These are phyloP conservation scores for Teratosphaeria gauchensis DNA, from an alignment of 2,329 filamentous ascomycete genomes.

Conservation along the genomic window DNA sequence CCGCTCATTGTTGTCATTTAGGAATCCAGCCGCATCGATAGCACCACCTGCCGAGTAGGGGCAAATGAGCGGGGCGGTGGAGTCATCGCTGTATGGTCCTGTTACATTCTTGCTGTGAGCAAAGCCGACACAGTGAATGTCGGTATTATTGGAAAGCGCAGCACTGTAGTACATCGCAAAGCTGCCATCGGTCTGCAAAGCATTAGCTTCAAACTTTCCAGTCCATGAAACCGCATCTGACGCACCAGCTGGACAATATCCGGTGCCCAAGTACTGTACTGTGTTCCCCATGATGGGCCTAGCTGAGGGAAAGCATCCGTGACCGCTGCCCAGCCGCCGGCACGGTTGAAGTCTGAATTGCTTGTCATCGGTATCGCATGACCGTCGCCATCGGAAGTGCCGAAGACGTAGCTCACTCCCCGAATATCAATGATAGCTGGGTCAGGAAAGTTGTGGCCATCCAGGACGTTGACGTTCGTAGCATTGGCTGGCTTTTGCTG, in stretches of 20 bases:
- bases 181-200: slow-evolving; percentile 8
- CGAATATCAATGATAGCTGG: slow-evolving; percentile 36
- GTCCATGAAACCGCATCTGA: not conserved
- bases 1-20: slow-evolving; percentile 43
- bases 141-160: slow-evolving; percentile 10
- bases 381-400: slow-evolving; percentile 24
- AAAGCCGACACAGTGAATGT: slow-evolving; percentile 16
- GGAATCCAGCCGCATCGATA: slow-evolving; percentile 54
- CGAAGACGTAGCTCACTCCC: slow-evolving; percentile 48
- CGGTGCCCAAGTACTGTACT: slow-evolving; percentile 49
- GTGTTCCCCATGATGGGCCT: slow-evolving; percentile 36
- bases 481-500: not conserved
- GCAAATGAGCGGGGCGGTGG: slow-evolving; percentile 12
- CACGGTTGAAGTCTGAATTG: slow-evolving; percentile 38
- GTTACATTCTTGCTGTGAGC: slow-evolving; percentile 10
- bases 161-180: slow-evolving; percentile 20
- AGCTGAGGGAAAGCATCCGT: slow-evolving; percentile 43
- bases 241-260: slow-evolving; percentile 40
- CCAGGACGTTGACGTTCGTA: slow-evolving; percentile 5
- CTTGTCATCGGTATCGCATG: slow-evolving; percentile 44
- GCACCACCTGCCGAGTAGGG: slow-evolving; percentile 26
- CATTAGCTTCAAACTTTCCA: slow-evolving; percentile 14
- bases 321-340: slow-evolving; percentile 37
- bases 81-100: slow-evolving; percentile 15
- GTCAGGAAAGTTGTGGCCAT: slow-evolving; percentile 42